These are phyloP conservation scores for Plectosphaerella cucumerina DNA, from an alignment of 2,329 filamentous ascomycete species.

Conservation along the genomic window DNA sequence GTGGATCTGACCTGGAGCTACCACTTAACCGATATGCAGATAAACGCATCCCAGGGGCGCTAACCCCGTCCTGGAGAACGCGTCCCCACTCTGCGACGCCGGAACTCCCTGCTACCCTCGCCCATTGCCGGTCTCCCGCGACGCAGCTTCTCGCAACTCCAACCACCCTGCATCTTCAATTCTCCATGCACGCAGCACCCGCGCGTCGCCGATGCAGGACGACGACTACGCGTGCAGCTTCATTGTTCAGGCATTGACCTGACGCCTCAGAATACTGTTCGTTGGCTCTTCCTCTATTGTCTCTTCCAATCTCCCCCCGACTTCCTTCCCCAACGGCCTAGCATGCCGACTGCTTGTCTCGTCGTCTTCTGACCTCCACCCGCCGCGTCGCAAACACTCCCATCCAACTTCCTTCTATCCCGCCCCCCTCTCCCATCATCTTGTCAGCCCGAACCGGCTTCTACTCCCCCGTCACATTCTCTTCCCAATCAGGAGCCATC, in stretches of 20 bases:
- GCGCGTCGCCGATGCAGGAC: background rate
- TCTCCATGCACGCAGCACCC: background rate
- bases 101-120: too few species aligned
- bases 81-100: too few species aligned
- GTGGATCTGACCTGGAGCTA: too few species aligned
- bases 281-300: background rate
- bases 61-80: too few species aligned
- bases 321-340: background rate
- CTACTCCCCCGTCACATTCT: slow-evolving; percentile 11
- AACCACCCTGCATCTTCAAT: background rate
- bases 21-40: too few species aligned
- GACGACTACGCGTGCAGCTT: background rate
- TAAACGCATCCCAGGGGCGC: too few species aligned
- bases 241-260: slow-evolving; percentile 1
- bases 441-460: background rate
- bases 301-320: background rate
- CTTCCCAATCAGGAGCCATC: slow-evolving; percentile 6
- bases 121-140: too few species aligned
- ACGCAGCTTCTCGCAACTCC: background rate
- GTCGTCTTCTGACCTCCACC: background rate
- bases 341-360: background rate
- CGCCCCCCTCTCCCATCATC: background rate
- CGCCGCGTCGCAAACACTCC: background rate
- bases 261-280: background rate
- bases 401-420: background rate